Base-by-base conservation (phyloP, 1,139 yeast species). In the Kodamaea sp. region DNA sequence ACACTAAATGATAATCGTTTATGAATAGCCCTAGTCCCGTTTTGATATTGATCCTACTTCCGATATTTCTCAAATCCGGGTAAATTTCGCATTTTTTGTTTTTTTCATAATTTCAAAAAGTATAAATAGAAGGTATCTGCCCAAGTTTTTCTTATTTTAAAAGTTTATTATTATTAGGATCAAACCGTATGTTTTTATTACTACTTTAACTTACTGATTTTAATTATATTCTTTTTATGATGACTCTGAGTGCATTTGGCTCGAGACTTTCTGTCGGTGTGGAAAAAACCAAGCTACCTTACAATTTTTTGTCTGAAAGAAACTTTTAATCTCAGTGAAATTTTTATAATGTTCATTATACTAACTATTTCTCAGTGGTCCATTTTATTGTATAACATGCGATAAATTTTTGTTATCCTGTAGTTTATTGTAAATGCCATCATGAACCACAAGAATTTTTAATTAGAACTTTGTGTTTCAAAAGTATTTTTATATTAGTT, bases 191-290 rank as follows among this genome's bases (percentile, higher is more conserved):
- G 45, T 42, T 39, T 31, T 24, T 29, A 27, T 5, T 23, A 29
- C 20, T 15, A 24, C 35, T 38, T 34, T 27, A 38, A 37, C 29
- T 24, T 15, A 15, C 20, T 15, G 20, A 15, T 15, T 5, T 9
- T 25, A 24, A 32, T 26, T 25, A 22, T 10, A 27, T 23, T 30
- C 34, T 32, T 23, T 34, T 29, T 32, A 76, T 82, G 90, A 83
- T 83, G 90, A 83, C 82, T 62, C 65, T 63, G 90, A 84, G 92
- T 84, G 94, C 94, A 84, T 84, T 84, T 84, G 94, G 92, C 94
- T 84, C 94, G 92, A 84, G 92, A 82, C 86, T 60, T 73, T 72
- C 62, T 73, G 87, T 83, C 86, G 85, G 74, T 84, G 94, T 84
- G 94, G 94, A 84, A 84, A 83, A 82, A 84, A 66, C 78, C 90